Evolutionary conservation across 23 red algal species (phyloP), one percentile per base, ranked within the genome.

Genomic region (Gracilaria gracilis): DNA sequence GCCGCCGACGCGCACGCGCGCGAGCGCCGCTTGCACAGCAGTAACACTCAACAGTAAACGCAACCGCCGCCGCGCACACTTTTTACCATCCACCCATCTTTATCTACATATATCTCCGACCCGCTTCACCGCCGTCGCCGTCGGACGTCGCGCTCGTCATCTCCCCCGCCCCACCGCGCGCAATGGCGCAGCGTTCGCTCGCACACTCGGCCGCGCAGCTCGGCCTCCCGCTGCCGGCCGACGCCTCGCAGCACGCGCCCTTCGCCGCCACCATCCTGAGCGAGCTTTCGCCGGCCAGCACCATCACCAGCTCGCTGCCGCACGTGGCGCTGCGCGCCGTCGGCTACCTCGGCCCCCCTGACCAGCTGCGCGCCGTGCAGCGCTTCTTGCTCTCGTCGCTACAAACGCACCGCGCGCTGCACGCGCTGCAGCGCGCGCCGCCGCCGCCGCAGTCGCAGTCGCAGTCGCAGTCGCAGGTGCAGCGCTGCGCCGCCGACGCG

Each of bases 371-470:
- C 34, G 29, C 49, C 34, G 77, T 81, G 1, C 20, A 7, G 8
- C 51, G 28, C 8, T 81, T 81, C 27, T 48, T 81, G 39, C 77
- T 81, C 32, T 81, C 77, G 1, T 38, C 77, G 20, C 77, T 81
- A 9, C 77, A 81, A 33, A 61, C 77, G 31, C 77, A 81, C 31
- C 40, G 77, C 16, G 53, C 53, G 25, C 48, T 81, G 20, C 55
- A 59, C 7, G 61, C 61, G 61, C 19, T 61, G n/a, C 17, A 19
- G 25, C 32, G 25, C 27, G 32, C 27, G 25, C 61, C 61, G 61
- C 61, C 61, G 61, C 27, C 61, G 61, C 25, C 27, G 32, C 27
- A n/a, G n/a, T n/a, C n/a, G n/a, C n/a, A n/a, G n/a, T n/a, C n/a
- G n/a, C 75, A 80, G 7, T 19, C 31, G 38, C 39, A 58, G 11